A percentile compares a stretch with the other conserved stretches of the same genome.
Conservation (phyloP, 345 rosid species). For the Carallia pectinifolia region DNA sequence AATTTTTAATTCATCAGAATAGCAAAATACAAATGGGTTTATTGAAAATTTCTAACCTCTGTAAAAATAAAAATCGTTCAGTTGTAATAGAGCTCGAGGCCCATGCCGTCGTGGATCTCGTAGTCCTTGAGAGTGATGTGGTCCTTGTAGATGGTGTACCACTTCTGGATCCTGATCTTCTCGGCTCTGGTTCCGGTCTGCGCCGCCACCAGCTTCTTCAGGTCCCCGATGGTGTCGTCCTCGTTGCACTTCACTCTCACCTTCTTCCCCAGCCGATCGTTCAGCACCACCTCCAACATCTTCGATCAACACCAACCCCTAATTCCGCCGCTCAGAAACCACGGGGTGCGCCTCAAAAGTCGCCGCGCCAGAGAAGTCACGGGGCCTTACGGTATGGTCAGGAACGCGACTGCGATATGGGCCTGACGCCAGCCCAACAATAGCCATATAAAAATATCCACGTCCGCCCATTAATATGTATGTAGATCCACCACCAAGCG, state of each 20-base stretch:
- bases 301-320: neutral
- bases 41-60: no score
- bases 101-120: constrained; percentile 41
- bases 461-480: no score
- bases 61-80: neutral
- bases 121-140: constrained; percentile 36
- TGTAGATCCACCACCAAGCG: no score
- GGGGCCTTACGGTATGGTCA: no score
- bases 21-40: no score
- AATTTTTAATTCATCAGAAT: no score
- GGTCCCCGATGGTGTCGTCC: constrained; percentile 37
- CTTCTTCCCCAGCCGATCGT: constrained; percentile 37
- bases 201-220: constrained; percentile 41
- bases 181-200: constrained; percentile 44
- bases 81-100: constrained; percentile 38
- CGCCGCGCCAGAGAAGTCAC: no score
- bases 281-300: constrained; percentile 41
- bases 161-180: constrained; percentile 50
- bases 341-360: no score
- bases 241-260: constrained; percentile 37
- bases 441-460: no score
- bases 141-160: constrained; percentile 40
- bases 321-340: no score
- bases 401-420: no score
- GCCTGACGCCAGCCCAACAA: no score